These are phyloP conservation scores for Thozetella sp. DNA, from an alignment of 495 filamentous ascomycete genomes.

Conservation along the genomic window DNA sequence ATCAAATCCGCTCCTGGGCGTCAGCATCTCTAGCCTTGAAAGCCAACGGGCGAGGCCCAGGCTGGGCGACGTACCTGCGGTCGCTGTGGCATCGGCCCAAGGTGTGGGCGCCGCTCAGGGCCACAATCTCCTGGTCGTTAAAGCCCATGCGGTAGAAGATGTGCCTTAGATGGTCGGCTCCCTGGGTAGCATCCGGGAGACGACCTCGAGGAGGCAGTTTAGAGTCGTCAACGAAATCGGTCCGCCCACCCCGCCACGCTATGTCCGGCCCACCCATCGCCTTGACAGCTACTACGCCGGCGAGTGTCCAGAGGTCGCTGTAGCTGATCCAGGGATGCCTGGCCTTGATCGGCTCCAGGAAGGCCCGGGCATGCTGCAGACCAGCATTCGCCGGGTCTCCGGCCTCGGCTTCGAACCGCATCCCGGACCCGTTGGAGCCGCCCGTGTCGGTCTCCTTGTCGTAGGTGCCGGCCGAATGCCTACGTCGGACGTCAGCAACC, in stretches of 20 bases:
- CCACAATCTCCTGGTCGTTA: slow-evolving; percentile 65
- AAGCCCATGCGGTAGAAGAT: slow-evolving; percentile 70
- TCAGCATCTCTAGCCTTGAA: too few relatives aligned
- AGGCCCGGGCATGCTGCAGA: slow-evolving; percentile 62
- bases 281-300: slow-evolving; percentile 57
- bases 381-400: slow-evolving; percentile 67
- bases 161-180: slow-evolving; percentile 57
- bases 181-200: slow-evolving; percentile 60
- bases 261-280: slow-evolving; percentile 60
- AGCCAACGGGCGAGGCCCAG: too few relatives aligned
- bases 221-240: slow-evolving; percentile 58
- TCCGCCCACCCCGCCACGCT: slow-evolving; percentile 55
- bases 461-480: slow-evolving; percentile 62
- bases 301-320: slow-evolving; percentile 64
- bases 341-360: slow-evolving; percentile 61
- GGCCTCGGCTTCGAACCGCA: slow-evolving; percentile 65
- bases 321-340: slow-evolving; percentile 66
- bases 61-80: slow-evolving; percentile 39
- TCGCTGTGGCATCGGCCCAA: slow-evolving; percentile 63
- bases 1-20: slow-evolving; percentile 47
- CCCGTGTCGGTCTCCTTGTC: slow-evolving; percentile 59
- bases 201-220: slow-evolving; percentile 59
- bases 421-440: slow-evolving; percentile 65
- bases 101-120: slow-evolving; percentile 61
- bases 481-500: too few relatives aligned